Base-by-base conservation (phyloP, 2,329 filamentous ascomycete genomes). In the Colletotrichum chlorophyti region DNA sequence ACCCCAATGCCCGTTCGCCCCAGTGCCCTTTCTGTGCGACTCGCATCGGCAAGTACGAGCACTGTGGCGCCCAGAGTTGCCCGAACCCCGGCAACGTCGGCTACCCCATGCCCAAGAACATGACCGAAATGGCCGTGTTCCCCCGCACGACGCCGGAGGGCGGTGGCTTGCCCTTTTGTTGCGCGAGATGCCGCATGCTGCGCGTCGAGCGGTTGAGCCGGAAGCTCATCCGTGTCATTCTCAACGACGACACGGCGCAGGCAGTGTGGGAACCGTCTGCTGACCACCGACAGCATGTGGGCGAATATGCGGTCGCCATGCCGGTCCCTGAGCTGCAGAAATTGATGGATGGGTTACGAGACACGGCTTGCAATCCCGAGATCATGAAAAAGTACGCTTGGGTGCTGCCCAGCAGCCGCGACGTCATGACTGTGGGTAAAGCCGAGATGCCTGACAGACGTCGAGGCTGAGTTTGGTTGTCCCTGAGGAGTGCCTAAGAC, bases 131-230 rank as follows among this genome's bases (percentile, higher is more conserved):
- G 12, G 11, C 6, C 6, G 21, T 19, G 11, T 29, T 61, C 5
- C 60, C 58, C 10, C 51, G 43, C 31, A 60, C 57, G 12, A 49
- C 47, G 9, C 17, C 57, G 23, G 60, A 62, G 19, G 60, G 58
- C 6, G 58, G 42, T 6, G 32, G 52, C 9, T 35, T 35, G 37
- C 51, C 60, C 7, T 14, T 14, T 7, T 59, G 59, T 32, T 53
- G 60, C 19, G 38, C 35, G 12, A 31, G 5, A 4, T 61, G 60
- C 21, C 58, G 52, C 26, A 48, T 55, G 12, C 24, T 42, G 15
- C 50, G 50, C 8, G n/a, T 63, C 32, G 53, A 58, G 47, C 17
- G 41, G 14, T 14, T 21, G 15, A 50, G 32, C 4, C 26, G 19
- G 29, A 46, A 17, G 15, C 14, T 61, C 5, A 23, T 61, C 5